A percentile compares a stretch with the other conserved stretches of the same genome.
phyloP scores from a whole-genome alignment of 2,329 filamentous ascomycete species.

The Cytospora schulzeri region DNA sequence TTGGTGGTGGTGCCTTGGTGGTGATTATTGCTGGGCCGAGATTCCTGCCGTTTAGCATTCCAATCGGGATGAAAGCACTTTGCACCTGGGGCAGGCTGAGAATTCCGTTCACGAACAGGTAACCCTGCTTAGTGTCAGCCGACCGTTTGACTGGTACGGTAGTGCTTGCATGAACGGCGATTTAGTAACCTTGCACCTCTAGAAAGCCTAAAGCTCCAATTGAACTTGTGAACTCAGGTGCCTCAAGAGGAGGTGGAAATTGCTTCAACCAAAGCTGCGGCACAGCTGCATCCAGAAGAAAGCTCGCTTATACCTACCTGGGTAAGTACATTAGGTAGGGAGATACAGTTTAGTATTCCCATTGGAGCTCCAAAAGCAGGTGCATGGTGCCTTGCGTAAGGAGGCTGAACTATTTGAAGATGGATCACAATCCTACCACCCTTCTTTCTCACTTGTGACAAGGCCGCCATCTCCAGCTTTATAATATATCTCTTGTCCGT shows the following conservation, averaged over 20 bases:
- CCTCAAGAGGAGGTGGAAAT: slow-evolving; percentile 9
- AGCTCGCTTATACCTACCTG: not conserved
- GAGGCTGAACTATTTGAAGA: not conserved
- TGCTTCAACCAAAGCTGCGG: slow-evolving; percentile 13
- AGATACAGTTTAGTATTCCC: slow-evolving; percentile 4
- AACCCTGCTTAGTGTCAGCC: slow-evolving; percentile 22
- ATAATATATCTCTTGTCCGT: not conserved
- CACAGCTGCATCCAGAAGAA: slow-evolving; percentile 15
- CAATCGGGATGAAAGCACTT: slow-evolving; percentile 9
- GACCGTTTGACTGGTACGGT: slow-evolving; percentile 12
- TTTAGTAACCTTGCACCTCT: not conserved
- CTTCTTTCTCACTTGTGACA: not conserved
- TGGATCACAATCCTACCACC: not conserved
- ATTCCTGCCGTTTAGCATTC: slow-evolving; percentile 16
- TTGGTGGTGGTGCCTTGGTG: not conserved
- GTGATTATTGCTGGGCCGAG: not conserved
- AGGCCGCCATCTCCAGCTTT: not conserved
- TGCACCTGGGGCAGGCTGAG: slow-evolving; percentile 15
- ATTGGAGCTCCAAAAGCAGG: slow-evolving; percentile 10
- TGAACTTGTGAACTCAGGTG: not conserved
- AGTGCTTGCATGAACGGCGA: slow-evolving; percentile 24
- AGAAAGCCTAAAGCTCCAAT: not conserved
- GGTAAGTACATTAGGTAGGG: not conserved
- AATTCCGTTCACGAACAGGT: slow-evolving; percentile 19
- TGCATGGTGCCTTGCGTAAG: not conserved